Evolutionary conservation across 1,139 yeast species (phyloP).

Genomic region (Saccharomycopsis phalli): DNA sequence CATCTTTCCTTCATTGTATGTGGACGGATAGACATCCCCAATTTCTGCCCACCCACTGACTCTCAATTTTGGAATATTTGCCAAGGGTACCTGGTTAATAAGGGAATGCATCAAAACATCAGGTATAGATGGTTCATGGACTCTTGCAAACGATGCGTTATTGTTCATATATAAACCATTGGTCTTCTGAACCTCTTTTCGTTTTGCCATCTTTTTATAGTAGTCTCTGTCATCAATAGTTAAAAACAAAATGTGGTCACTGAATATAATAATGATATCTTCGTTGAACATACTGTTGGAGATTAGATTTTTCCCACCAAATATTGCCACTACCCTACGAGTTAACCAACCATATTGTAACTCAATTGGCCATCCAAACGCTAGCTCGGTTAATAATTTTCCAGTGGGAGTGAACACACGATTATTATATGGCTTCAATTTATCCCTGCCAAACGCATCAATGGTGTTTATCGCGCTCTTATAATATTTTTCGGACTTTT

Average conservation of each 20-base stretch:
- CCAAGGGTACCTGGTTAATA: conserved; percentile 75
- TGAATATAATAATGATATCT: conserved; percentile 65
- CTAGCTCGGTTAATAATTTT: conserved; percentile 72
- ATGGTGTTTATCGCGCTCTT: conserved; percentile 54
- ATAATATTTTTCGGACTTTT: conserved; percentile 36
- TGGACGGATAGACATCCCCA: conserved; percentile 41
- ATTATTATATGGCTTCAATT: conserved; percentile 39
- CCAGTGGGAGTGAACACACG: conserved; percentile 90
- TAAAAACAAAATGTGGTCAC: conserved; percentile 66
- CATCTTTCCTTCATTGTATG: conserved; percentile 32
- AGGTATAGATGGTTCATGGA: conserved; percentile 54
- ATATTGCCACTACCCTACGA: conserved; percentile 76
- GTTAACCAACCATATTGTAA: conserved; percentile 84
- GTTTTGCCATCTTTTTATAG: conserved; percentile 24
- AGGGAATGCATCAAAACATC: conserved; percentile 85
- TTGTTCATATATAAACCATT: conserved; percentile 14
- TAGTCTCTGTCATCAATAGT: conserved; percentile 38
- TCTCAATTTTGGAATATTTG: conserved; percentile 56
- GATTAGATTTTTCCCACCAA: conserved; percentile 44
- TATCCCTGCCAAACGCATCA: conserved; percentile 69
- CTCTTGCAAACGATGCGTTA: conserved; percentile 25
- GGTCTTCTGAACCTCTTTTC: not conserved
- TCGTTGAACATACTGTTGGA: conserved; percentile 30
- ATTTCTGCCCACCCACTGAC: conserved; percentile 66
- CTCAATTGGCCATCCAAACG: conserved; percentile 80